Conservation (phyloP, 371 early-diverging fungal genomes). For the Saksenaea oblongispora region DNA sequence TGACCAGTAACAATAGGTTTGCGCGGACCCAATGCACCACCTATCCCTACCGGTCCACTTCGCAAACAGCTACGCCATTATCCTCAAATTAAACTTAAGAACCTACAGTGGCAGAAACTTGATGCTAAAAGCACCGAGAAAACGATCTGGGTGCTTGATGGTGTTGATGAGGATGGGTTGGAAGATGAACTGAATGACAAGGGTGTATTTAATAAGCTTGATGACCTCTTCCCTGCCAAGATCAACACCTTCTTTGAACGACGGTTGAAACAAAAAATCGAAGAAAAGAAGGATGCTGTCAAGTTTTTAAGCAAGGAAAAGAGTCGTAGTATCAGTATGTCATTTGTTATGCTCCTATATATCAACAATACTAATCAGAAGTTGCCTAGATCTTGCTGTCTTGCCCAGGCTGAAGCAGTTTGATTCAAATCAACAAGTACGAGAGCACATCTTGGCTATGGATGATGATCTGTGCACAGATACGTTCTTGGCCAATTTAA, state of each 20-base stretch:
- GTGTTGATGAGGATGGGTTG: conserved; percentile 33
- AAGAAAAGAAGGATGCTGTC: conserved; percentile 40
- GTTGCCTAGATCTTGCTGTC: conserved; percentile 20
- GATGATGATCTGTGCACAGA: conserved; percentile 37
- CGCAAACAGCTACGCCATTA: conserved; percentile 46
- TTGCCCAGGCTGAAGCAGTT: conserved; percentile 22
- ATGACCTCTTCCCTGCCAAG: conserved; percentile 44
- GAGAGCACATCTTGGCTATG: conserved; percentile 21
- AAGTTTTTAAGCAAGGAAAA: conserved; percentile 46
- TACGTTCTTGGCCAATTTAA: conserved; percentile 36
- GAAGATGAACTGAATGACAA: conserved; percentile 36
- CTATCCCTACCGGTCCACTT: conserved; percentile 24
- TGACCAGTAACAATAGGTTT: neutral
- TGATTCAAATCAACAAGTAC: conserved; percentile 14
- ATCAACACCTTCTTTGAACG: conserved; percentile 42
- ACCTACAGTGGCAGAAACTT: conserved; percentile 50
- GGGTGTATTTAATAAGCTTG: conserved; percentile 41
- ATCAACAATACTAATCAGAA: neutral
- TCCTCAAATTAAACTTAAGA: conserved; percentile 45
- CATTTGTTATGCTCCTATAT: neutral
- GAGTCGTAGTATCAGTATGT: conserved; percentile 42
- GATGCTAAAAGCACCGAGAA: conserved; percentile 39
- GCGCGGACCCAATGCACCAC: conserved; percentile 10
- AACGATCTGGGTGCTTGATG: conserved; percentile 40
- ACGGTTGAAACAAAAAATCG: conserved; percentile 30